Base-by-base conservation (phyloP, 805 yeast genomes). In the Metschnikowia hibisci region DNA sequence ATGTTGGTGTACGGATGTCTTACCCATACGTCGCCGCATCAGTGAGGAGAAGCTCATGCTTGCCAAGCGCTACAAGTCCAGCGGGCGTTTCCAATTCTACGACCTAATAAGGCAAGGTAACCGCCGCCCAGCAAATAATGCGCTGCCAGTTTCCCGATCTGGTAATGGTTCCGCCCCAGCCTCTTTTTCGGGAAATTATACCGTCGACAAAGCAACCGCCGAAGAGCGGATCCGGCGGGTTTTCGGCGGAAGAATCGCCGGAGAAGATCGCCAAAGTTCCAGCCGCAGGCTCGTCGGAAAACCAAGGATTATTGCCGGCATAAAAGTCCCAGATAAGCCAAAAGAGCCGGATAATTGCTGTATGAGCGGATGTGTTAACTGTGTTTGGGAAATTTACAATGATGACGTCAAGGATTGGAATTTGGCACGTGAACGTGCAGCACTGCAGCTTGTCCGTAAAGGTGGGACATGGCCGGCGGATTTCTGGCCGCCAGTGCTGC, bases 341-440 rank as follows among this genome's bases (percentile, higher is more conserved):
- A 69, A 66, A 4, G 96, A 87, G 53, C 98, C 98, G 1, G 96
- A 90, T 54, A 89, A 91, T 62, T 91, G 99, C 62, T 91, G 99
- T 63, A 89, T 89, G 96, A 82, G 93, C 45, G 99, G 99, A 1
- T 91, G 99, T 63, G 81, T 87, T 25, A 89, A 91, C 63, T 91
- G 99, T 63, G 98, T 91, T 2, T 93, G 98, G 98, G 96, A 90
- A 55, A 67, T 87, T 42, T 91, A 80, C 60, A 82, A 84, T 51
- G 97, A 91, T 41, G 98, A 93, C 60, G 56, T 90, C 39, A 82
- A 80, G 49, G 87, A 87, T 27, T 93, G 96, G 96, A 79, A 81
- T 55, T 58, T 49, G 1, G 64, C 71, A 55, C 69, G 95, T 14
- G 64, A 63, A 30, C 60, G 71, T 43, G 96, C 96, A 0, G 84